A percentile compares a stretch with the other conserved stretches of the same genome.
These are phyloP conservation scores for Pichia sp. DNA, from an alignment of 1,139 yeast species.

Conservation along the genomic window DNA sequence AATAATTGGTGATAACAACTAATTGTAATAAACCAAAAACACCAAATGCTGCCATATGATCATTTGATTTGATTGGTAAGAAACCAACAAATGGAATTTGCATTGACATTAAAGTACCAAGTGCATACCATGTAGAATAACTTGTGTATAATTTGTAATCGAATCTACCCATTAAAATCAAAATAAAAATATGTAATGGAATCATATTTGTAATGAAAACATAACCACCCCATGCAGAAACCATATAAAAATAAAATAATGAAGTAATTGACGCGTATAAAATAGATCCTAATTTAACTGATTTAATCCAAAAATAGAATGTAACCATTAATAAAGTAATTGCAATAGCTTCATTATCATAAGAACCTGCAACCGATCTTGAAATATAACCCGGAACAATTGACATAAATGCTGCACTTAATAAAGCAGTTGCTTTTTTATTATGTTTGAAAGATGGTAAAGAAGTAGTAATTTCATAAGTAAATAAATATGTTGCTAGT, in stretches of 20 bases:
- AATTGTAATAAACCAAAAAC: slow-evolving; percentile 93
- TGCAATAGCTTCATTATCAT: slow-evolving; percentile 98
- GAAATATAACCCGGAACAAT: slow-evolving; percentile 98
- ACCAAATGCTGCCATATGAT: slow-evolving; percentile 98
- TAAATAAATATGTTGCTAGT: slow-evolving; percentile 80
- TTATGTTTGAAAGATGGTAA: slow-evolving; percentile 21
- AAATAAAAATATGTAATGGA: slow-evolving; percentile 89
- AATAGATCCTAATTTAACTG: slow-evolving; percentile 85
- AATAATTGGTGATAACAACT: slow-evolving; percentile 79
- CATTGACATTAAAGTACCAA: slow-evolving; percentile 97
- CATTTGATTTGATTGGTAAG: slow-evolving; percentile 92
- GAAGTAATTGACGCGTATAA: slow-evolving; percentile 83
- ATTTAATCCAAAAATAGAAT: slow-evolving; percentile 92
- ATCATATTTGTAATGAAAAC: slow-evolving; percentile 97
- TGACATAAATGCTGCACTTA: slow-evolving; percentile 93
- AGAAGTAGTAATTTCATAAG: slow-evolving; percentile 84
- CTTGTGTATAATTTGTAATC: slow-evolving; percentile 78
- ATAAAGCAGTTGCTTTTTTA: slow-evolving; percentile 65
- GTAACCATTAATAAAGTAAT: slow-evolving; percentile 94
- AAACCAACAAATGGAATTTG: slow-evolving; percentile 98
- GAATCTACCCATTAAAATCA: slow-evolving; percentile 92
- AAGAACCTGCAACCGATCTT: slow-evolving; percentile 97
- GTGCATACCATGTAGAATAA: slow-evolving; percentile 92
- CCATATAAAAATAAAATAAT: slow-evolving; percentile 93
- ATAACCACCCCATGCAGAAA: slow-evolving; percentile 99